A percentile compares a stretch with the other conserved stretches of the same genome.
These are phyloP conservation scores for Pseudophaeomoniella oleicola DNA, from an alignment of 2,329 filamentous ascomycete genomes.

Conservation along the genomic window DNA sequence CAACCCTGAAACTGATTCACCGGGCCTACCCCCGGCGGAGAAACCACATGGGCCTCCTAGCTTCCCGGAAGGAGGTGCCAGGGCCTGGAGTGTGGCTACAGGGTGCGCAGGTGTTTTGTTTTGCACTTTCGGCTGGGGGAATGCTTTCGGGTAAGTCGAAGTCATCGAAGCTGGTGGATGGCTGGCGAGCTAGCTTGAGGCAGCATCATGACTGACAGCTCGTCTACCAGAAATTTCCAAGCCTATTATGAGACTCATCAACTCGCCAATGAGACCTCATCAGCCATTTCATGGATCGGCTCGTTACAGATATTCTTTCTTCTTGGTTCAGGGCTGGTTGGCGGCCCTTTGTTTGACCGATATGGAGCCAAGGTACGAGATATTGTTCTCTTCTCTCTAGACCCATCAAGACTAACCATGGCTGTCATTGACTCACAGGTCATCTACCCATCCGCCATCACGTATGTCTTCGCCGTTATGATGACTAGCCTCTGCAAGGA, in stretches of 20 bases:
- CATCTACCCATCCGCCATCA: constrained; percentile 14
- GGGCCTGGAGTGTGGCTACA: neutral
- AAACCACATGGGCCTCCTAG: neutral
- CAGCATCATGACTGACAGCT: no score
- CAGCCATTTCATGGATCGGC: neutral
- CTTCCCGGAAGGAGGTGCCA: constrained; percentile 4
- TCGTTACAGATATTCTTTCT: constrained; percentile 6
- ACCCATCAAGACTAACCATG: no score
- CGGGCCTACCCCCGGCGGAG: neutral
- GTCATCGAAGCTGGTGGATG: neutral
- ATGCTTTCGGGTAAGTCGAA: constrained; percentile 7
- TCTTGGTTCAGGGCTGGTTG: constrained; percentile 9
- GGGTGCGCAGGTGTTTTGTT: constrained; percentile 5
- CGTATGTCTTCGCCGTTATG: constrained; percentile 18
- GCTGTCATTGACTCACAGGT: no score
- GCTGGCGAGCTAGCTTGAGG: no score
- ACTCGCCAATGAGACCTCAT: constrained; percentile 8
- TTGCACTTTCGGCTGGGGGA: constrained; percentile 5
- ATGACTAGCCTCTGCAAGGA: constrained; percentile 22
- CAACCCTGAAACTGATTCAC: neutral
- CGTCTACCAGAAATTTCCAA: constrained; percentile 18
- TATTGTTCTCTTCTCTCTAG: no score
- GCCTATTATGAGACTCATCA: constrained; percentile 16
- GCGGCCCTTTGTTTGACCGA: constrained; percentile 13
- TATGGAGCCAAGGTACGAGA: neutral